phyloP scores from a whole-genome alignment of 1,284 basidiomycete genomes.

The Veloboletus limbatus region DNA sequence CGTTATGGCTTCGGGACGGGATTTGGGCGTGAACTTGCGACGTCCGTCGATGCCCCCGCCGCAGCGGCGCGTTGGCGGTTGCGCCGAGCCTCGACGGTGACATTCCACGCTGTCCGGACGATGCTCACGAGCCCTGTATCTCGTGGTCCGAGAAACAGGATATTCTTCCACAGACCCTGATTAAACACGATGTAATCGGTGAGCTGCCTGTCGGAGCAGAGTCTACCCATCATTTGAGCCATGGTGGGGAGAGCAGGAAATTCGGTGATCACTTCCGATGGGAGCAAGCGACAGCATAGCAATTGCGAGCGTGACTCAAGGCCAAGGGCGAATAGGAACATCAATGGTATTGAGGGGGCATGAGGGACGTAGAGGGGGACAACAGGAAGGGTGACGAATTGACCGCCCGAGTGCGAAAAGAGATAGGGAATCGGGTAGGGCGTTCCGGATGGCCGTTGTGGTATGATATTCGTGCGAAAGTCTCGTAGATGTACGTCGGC shows the following conservation, averaged over 20 bases:
- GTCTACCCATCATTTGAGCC: slow-evolving; percentile 41
- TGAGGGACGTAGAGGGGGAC: slow-evolving; percentile 34
- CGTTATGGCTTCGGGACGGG: slow-evolving; percentile 17
- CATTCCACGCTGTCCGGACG: slow-evolving; percentile 42
- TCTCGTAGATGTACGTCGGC: slow-evolving; percentile 39
- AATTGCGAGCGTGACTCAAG: slow-evolving; percentile 32
- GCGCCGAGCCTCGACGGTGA: slow-evolving; percentile 41
- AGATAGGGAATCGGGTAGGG: slow-evolving; percentile 34
- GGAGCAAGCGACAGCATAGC: slow-evolving; percentile 41
- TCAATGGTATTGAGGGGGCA: slow-evolving; percentile 32
- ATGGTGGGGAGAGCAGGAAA: slow-evolving; percentile 55
- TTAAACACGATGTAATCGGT: slow-evolving; percentile 34
- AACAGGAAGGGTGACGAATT: slow-evolving; percentile 30
- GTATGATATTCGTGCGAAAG: slow-evolving; percentile 41
- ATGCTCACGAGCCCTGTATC: slow-evolving; percentile 37
- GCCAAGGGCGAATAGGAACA: slow-evolving; percentile 33
- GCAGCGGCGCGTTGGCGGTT: slow-evolving; percentile 23
- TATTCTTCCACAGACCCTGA: slow-evolving; percentile 45
- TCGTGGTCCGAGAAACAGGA: slow-evolving; percentile 38
- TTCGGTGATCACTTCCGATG: slow-evolving; percentile 40
- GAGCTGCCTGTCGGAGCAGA: slow-evolving; percentile 33
- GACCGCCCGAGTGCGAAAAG: slow-evolving; percentile 12
- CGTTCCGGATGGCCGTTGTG: slow-evolving; percentile 32
- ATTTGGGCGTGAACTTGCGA: slow-evolving; percentile 6
- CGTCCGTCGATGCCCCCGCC: slow-evolving; percentile 14